Conservation (phyloP, 371 early-diverging fungal species). For the Mucor velutinosus region DNA sequence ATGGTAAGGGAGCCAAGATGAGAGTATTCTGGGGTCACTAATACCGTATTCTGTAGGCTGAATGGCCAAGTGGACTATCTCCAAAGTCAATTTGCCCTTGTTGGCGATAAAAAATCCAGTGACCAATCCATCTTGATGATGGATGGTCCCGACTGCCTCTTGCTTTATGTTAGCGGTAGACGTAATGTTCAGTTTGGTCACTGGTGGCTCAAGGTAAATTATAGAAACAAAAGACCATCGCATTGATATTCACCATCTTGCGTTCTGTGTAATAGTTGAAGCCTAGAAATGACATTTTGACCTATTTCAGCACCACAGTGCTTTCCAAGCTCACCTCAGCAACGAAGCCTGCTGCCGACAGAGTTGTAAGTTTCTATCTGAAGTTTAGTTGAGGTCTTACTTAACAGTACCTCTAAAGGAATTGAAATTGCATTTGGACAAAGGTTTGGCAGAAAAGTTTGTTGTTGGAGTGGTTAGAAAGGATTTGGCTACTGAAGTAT, state of each 20-base stretch:
- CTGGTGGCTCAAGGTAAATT: slow-evolving; percentile 62
- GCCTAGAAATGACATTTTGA: slow-evolving; percentile 47
- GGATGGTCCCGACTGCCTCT: slow-evolving; percentile 73
- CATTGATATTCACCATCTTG: neutral
- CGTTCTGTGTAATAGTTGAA: slow-evolving; percentile 29
- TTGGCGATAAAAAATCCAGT: slow-evolving; percentile 61
- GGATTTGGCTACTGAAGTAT: slow-evolving; percentile 48
- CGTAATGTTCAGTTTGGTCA: slow-evolving; percentile 69
- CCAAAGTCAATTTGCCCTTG: slow-evolving; percentile 62
- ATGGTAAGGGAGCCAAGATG: slow-evolving; percentile 30
- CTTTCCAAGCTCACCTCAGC: slow-evolving; percentile 23
- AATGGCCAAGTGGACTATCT: slow-evolving; percentile 35
- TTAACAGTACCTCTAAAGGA: neutral
- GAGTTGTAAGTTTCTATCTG: slow-evolving; percentile 29
- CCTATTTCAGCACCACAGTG: slow-evolving; percentile 23
- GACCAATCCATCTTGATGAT: slow-evolving; percentile 49
- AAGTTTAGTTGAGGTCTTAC: slow-evolving; percentile 8
- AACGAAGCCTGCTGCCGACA: slow-evolving; percentile 32
- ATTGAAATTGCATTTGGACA: slow-evolving; percentile 41
- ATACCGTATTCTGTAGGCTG: slow-evolving; percentile 29
- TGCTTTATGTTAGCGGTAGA: slow-evolving; percentile 76
- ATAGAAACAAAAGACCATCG: neutral
- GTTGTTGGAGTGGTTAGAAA: slow-evolving; percentile 71
- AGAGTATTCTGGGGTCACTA: no score
- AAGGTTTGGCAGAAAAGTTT: slow-evolving; percentile 50